Evolutionary conservation across 1,139 yeast genomes (phyloP).

Genomic region (Sugiyamaella novakii): DNA sequence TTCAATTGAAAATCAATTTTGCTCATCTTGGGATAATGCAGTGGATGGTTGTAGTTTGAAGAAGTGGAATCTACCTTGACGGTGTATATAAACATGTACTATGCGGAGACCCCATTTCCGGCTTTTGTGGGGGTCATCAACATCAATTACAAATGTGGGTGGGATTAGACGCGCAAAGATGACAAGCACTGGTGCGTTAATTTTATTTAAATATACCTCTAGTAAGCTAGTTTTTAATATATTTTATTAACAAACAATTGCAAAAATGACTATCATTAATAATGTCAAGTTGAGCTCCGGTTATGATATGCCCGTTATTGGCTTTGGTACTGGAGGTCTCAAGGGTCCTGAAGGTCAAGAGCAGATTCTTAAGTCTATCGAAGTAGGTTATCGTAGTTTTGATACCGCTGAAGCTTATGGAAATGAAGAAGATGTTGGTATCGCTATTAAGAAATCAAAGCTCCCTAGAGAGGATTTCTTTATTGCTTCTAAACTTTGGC

Average conservation of each 20-base stretch:
- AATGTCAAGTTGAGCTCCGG: constrained; percentile 39
- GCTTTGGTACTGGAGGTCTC: constrained; percentile 65
- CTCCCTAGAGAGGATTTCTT: constrained; percentile 44
- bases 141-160: neutral
- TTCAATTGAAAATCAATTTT: constrained; percentile 25
- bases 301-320: constrained; percentile 49
- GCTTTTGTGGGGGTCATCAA: constrained; percentile 7
- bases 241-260: too few relatives aligned
- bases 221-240: too few relatives aligned
- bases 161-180: too few relatives aligned
- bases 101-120: neutral
- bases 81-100: too few relatives aligned
- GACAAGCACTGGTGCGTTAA: too few relatives aligned
- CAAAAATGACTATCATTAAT: constrained; percentile 7
- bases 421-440: constrained; percentile 46
- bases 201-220: too few relatives aligned
- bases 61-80: too few relatives aligned
- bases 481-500: constrained; percentile 52
- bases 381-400: constrained; percentile 48
- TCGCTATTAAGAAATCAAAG: constrained; percentile 42
- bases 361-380: constrained; percentile 48
- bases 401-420: constrained; percentile 49
- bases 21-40: neutral
- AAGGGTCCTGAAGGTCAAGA: constrained; percentile 44
- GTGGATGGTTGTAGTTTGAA: too few relatives aligned